Base-by-base conservation (phyloP, 441 rosid species). In the Erodium texanum region DNA sequence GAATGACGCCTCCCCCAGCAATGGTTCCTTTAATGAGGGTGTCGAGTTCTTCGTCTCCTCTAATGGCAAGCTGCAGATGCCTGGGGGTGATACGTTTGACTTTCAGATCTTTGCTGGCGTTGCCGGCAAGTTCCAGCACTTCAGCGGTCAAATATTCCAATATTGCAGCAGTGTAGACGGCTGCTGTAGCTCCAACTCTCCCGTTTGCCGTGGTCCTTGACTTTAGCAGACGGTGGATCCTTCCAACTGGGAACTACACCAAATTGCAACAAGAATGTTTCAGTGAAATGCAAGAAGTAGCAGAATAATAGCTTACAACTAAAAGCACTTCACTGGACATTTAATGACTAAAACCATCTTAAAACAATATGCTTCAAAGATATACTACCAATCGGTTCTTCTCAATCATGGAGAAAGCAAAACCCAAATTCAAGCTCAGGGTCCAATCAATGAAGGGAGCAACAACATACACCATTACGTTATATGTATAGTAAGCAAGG, bases 1-100 rank as follows among this genome's bases (percentile, higher is more conserved):
- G 96, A 67, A 92, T 92, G n/a, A 92, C 98, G 63, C 96, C 96
- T 8, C 98, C 98, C 41, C 96, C 98, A 50, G 98, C 93, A 65
- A 93, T 90, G 43, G 98, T 93, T 32, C 98, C 98, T 76, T 90
- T 93, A 84, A 93, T 90, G 67, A 92, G 95, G 1, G 95, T 92
- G 75, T 92, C 96, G 5, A 92, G 96, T 77, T 92, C 96, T 70
- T 92, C 98, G 66, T 92, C 98, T 24, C 98, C 96, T 75, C 98
- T 77, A 65, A 92, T 92, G 27, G 96, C 98, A 14, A 92, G 85
- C 81, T 92, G 98, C 72, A 92, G 78, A 80, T 92, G 96, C 85
- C 98, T 84, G 0, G 96, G 98, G 1, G 95, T 92, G 65, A 92
- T 92, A 65, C 98, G 86, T 84, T 92, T 89, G 81, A 89, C 96